phyloP scores from a whole-genome alignment of 1,284 basidiomycete species.

The Irpex rosettiformis region DNA sequence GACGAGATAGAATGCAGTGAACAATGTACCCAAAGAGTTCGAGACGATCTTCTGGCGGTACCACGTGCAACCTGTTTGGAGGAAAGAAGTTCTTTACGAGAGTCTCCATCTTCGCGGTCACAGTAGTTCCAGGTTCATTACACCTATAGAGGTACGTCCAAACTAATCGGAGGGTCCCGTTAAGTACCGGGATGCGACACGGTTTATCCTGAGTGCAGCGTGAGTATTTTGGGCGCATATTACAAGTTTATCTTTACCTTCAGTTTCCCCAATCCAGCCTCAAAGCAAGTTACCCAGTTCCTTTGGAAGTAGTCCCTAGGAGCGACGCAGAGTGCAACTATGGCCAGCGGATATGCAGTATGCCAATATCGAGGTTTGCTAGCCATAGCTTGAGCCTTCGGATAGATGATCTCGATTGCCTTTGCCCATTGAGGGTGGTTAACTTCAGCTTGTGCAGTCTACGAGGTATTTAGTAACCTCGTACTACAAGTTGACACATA shows the following conservation, averaged over 20 bases:
- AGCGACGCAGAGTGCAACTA: conserved; percentile 84
- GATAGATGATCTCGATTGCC: conserved; percentile 83
- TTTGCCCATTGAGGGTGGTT: conserved; percentile 95
- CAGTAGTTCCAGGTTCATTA: conserved; percentile 79
- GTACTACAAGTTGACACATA: background rate
- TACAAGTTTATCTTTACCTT: conserved; percentile 53
- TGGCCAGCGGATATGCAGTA: conserved; percentile 82
- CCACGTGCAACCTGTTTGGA: conserved; percentile 56
- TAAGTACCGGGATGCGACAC: conserved; percentile 72
- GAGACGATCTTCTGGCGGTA: conserved; percentile 72
- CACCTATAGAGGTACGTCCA: conserved; percentile 97
- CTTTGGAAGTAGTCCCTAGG: conserved; percentile 84
- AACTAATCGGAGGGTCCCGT: conserved; percentile 79
- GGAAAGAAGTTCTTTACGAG: conserved; percentile 84
- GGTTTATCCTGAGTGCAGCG: conserved; percentile 66
- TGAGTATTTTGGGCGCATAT: background rate
- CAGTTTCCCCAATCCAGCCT: conserved; percentile 68
- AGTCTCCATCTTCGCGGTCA: conserved; percentile 74
- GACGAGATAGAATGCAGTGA: conserved; percentile 82
- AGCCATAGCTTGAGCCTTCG: conserved; percentile 85
- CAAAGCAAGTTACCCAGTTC: conserved; percentile 76
- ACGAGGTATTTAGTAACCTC: background rate
- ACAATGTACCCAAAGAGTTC: conserved; percentile 79
- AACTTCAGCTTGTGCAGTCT: conserved; percentile 94
- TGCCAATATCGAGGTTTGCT: conserved; percentile 90